These are phyloP conservation scores for Jacaranda copaia DNA, from an alignment of 257 asterid genomes.

Conservation along the genomic window DNA sequence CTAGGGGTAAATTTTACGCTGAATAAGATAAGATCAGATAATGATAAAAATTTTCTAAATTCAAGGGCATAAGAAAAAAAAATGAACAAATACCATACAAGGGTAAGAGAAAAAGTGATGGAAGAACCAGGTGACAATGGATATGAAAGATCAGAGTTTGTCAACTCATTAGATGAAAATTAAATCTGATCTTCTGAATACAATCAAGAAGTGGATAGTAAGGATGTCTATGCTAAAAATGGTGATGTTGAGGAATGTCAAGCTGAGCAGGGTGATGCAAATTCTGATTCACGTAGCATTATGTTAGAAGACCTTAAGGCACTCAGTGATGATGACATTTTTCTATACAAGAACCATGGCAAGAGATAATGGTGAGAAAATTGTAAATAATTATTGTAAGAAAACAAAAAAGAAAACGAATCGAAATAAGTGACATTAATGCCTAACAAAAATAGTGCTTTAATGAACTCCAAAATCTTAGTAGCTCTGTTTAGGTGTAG, in stretches of 20 bases:
- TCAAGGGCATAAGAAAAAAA: no score
- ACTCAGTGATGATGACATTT: neutral
- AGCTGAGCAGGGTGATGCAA: neutral
- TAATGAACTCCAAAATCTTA: neutral
- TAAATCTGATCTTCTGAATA: no score
- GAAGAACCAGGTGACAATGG: no score
- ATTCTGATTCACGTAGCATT: neutral
- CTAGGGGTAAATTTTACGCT: no score
- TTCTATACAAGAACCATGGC: neutral
- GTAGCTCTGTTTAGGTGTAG: neutral
- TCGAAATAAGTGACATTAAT: neutral
- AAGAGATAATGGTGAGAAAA: neutral
- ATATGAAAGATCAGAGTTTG: no score
- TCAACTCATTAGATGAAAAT: no score
- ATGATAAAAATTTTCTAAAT: no score
- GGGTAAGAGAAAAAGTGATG: no score
- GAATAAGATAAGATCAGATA: no score
- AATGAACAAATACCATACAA: no score
- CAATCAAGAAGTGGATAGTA: neutral
- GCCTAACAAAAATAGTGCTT: neutral
- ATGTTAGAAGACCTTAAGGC: neutral
- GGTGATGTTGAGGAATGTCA: no score
- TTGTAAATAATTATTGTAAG: neutral
- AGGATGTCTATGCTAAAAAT: neutral
- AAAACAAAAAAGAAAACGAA: no score